Base-by-base conservation (phyloP, 495 filamentous ascomycete species). In the Daldinia decipiens region DNA sequence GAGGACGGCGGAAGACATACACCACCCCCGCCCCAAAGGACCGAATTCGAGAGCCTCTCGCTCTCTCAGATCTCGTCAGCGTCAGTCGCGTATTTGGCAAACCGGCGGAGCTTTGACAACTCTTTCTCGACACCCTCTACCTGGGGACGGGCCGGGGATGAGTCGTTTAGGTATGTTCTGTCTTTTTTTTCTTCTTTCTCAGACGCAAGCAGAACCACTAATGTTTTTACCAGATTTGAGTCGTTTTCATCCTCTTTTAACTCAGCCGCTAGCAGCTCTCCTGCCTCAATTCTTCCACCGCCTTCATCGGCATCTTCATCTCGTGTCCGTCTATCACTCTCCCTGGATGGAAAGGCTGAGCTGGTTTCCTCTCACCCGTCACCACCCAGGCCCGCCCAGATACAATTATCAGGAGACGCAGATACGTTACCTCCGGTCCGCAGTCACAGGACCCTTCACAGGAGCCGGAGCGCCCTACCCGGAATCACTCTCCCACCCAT, bases 331-430 rank as follows among this genome's bases (percentile, higher is more conserved):
- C 74, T 97, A 56, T 93, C 92, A 0, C 80, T 92, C 65, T 94
- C 92, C 19, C 84, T 91, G 54, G 93, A 96, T 61, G 94, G 94
- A 59, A 92, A 92, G 74, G 94, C 93, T 2, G 89, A 93, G 79
- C 83, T 98, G 34, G 84, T 91, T 8, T 87, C 90, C 50, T 82
- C 88, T 67, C 86, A 86, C 5, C 88, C 88, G n/a, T 95, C 94
- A 0, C 92, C 93, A 9, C 90, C 91, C 3, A 83, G 83, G 13
- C 69, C 77, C 1, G 67, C 77, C 43, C 68, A 65, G 56, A 24
- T 74, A 47, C 71, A 55, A 34, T 65, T 77, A 31, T 73, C 75
- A 27, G 62, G 45, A 9, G 65, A 66, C 53, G 45, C 40, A 24
- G 67, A 70, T 58, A 77, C 45, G 40, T 82, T 88, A 65, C 87